These are phyloP conservation scores for Nicotiana noctiflora DNA, from an alignment of 257 asterid genomes.

Conservation along the genomic window DNA sequence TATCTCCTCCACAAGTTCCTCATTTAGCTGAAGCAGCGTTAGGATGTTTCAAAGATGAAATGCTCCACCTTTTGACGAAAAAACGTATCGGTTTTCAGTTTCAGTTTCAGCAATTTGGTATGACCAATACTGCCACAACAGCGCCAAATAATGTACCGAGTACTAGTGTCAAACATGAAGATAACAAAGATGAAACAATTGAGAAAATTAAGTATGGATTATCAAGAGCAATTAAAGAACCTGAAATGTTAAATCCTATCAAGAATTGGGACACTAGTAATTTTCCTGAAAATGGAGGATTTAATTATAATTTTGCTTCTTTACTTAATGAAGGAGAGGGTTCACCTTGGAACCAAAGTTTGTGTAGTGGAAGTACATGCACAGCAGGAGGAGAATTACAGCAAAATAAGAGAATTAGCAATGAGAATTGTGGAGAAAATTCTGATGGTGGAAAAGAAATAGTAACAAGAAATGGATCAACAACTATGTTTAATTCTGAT, in stretches of 20 bases:
- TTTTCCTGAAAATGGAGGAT: neutral
- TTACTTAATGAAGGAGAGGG: neutral
- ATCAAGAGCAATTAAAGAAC: constrained; percentile 3
- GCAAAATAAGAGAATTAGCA: neutral
- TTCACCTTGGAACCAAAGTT: constrained; percentile 10
- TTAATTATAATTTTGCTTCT: neutral
- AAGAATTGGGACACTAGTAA: constrained; percentile 2
- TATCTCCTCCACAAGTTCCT: constrained; percentile 85
- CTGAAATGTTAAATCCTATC: neutral
- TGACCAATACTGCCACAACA: neutral
- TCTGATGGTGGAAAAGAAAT: neutral
- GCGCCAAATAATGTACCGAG: constrained; percentile 7
- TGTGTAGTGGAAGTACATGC: constrained; percentile 9
- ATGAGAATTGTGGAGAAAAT: neutral
- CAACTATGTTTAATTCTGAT: neutral
- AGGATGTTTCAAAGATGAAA: constrained; percentile 94
- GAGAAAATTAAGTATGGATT: constrained; percentile 2
- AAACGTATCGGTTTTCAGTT: constrained; percentile 65
- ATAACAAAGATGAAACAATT: constrained; percentile 17
- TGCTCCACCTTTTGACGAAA: constrained; percentile 91
- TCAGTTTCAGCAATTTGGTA: constrained; percentile 31
- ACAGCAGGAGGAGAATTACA: neutral
- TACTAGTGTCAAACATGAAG: constrained; percentile 38
- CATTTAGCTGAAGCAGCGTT: constrained; percentile 88
- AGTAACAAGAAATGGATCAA: constrained; percentile 3